Base-by-base conservation (phyloP, 164 flowering plant species). In the Santalum album region DNA sequence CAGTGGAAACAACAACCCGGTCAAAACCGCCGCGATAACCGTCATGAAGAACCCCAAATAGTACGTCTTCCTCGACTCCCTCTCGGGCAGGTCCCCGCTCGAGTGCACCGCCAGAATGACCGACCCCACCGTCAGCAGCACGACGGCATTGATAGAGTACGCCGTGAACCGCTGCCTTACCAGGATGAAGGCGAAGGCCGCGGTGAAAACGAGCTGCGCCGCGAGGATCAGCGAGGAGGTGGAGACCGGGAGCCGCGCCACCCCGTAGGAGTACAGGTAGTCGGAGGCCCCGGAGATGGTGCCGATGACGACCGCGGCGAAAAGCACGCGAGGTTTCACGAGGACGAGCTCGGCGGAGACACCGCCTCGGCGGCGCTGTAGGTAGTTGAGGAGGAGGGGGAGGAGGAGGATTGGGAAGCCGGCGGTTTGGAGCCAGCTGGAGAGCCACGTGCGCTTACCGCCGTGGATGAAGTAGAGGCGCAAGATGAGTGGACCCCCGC, bases 391-490 rank as follows among this genome's bases (percentile, higher is more conserved):
- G 25, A 57, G 0, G 35, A 79, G 46, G 5, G 89, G 87, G 68
- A 80, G 7, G 25, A 78, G 44, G 16, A 74, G 57, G 51, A 85
- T 2, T 0, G 92, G 92, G 61, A 65, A 82, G 1, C 75, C 89
- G 1, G 44, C 80, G 16, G 84, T 73, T 47, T 78, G 57, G 24
- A 80, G 61, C 65, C 72, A 78, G 63, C 80, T 72, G 1, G 84
- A 64, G 54, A 79, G 57, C 84, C 84, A 79, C 12, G 68, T 48
- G 7, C 81, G 49, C 0, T 64, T 57, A 43, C 92, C 92, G 26
- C 92, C 92, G 18, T 59, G 74, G 50, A 80, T 14, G 72, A 72
- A 84, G 70, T 84, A 82, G 54, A 78, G 75, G 21, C 88, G 81
- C 63, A 70, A 51, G 2, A 80, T 40, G 3, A 82, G 53, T 0